phyloP scores from a whole-genome alignment of 805 yeast species.

The Metschnikowia lochheadii region DNA sequence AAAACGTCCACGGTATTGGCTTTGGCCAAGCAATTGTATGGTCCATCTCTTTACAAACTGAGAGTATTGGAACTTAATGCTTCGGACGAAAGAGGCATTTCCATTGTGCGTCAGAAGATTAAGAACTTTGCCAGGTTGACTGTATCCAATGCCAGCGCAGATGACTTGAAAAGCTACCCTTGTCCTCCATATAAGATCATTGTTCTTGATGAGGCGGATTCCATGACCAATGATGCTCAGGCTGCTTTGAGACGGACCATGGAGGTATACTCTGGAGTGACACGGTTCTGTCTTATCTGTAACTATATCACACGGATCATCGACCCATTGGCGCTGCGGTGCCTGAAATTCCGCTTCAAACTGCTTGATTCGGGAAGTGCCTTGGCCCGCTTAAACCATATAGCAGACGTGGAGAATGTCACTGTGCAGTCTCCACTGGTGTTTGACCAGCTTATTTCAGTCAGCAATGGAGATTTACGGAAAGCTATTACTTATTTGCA shows the following conservation, averaged over 20 bases:
- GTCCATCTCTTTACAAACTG: slow-evolving; percentile 58
- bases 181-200: slow-evolving; percentile 96
- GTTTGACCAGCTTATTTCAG: slow-evolving; percentile 58
- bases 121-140: slow-evolving; percentile 83
- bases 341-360: slow-evolving; percentile 90
- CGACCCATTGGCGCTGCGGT: slow-evolving; percentile 93
- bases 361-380: slow-evolving; percentile 72
- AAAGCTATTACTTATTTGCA: slow-evolving; percentile 88
- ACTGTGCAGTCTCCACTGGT: slow-evolving; percentile 44
- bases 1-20: slow-evolving; percentile 87
- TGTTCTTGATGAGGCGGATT: slow-evolving; percentile 92
- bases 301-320: slow-evolving; percentile 95
- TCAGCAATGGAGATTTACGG: slow-evolving; percentile 87
- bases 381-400: slow-evolving; percentile 56
- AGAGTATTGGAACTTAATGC: slow-evolving; percentile 84
- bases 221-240: slow-evolving; percentile 97
- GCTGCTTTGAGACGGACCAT: slow-evolving; percentile 90
- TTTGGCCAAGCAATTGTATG: slow-evolving; percentile 73
- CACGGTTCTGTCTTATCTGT: slow-evolving; percentile 92
- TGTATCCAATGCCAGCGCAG: slow-evolving; percentile 72
- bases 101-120: slow-evolving; percentile 80
- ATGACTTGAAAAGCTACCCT: slow-evolving; percentile 71
- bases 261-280: slow-evolving; percentile 82
- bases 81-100: slow-evolving; percentile 87
- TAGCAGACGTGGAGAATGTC: slow-evolving; percentile 44